Conservation (phyloP, 352 stramenopile species). For the Globisporangium okanoganense region DNA sequence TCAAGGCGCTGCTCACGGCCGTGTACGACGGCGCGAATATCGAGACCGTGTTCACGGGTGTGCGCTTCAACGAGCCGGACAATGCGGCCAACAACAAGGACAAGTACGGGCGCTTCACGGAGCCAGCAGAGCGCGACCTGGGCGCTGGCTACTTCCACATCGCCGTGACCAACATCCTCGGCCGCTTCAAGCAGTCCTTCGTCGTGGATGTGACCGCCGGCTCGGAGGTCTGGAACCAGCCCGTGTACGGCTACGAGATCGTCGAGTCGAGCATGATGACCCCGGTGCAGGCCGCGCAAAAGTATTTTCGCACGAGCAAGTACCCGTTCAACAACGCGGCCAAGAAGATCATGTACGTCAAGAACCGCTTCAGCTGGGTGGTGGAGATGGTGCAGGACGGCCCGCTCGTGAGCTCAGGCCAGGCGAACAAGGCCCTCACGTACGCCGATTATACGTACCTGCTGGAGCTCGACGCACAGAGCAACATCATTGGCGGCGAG, state of each 20-base stretch:
- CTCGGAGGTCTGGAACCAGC: constrained; percentile 54
- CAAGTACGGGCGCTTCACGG: constrained; percentile 13
- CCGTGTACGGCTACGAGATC: constrained; percentile 42
- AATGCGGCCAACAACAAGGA: constrained; percentile 3
- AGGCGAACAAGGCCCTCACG: constrained; percentile 33
- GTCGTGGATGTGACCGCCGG: constrained; percentile 14
- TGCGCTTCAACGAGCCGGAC: constrained; percentile 14
- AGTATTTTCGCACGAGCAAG: constrained; percentile 31
- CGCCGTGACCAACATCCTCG: constrained; percentile 14
- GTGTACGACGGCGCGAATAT: constrained; percentile 11
- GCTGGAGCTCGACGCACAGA: constrained; percentile 47
- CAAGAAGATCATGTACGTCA: constrained; percentile 36
- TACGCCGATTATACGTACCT: constrained; percentile 56
- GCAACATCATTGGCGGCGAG: constrained; percentile 62
- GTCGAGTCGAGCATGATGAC: constrained; percentile 23
- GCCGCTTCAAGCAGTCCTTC: constrained; percentile 9
- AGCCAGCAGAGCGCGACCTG: constrained; percentile 7
- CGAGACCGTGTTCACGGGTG: constrained; percentile 12
- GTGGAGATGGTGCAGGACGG: constrained; percentile 9
- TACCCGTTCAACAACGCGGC: constrained; percentile 52
- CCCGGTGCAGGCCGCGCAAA: constrained; percentile 25
- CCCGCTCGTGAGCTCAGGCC: constrained; percentile 26
- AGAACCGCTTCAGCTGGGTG: constrained; percentile 41
- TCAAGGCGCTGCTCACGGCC: constrained; percentile 39
- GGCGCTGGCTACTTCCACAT: constrained; percentile 12